Percentiles rank a stretch among this genome's conserved stretches.
phyloP scores from a whole-genome alignment of 768 basidiomycete species.

The Ramaria sp. region DNA sequence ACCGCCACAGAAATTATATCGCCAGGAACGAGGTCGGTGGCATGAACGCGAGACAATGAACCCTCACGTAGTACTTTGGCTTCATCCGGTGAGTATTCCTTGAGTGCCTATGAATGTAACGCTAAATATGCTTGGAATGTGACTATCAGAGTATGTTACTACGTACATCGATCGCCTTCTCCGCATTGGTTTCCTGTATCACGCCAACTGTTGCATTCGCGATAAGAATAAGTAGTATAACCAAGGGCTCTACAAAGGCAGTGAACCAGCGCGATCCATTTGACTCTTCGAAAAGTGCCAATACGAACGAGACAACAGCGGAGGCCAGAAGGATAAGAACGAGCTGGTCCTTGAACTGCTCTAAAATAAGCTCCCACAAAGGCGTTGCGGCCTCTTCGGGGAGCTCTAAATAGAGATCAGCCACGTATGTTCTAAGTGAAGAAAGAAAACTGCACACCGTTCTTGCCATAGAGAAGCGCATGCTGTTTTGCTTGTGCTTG shows the following conservation, averaged over 20 bases:
- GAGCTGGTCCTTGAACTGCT: constrained; percentile 98
- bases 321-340: constrained; percentile 94
- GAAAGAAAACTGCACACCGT: constrained; percentile 40
- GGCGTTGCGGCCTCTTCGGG: constrained; percentile 90
- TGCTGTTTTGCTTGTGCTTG: constrained; percentile 60
- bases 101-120: constrained; percentile 57
- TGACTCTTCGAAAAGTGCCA: constrained; percentile 79
- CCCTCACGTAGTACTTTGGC: constrained; percentile 80
- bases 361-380: constrained; percentile 89
- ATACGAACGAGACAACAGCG: constrained; percentile 84
- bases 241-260: constrained; percentile 91
- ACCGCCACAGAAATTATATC: constrained; percentile 88
- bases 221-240: constrained; percentile 91
- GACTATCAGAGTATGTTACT: not conserved
- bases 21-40: constrained; percentile 86
- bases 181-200: constrained; percentile 92
- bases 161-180: constrained; percentile 93
- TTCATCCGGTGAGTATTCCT: constrained; percentile 95
- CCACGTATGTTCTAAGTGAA: not conserved
- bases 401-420: constrained; percentile 47
- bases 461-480: constrained; percentile 74
- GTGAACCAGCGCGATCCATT: constrained; percentile 44
- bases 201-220: constrained; percentile 98
- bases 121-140: not conserved
- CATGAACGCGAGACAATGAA: constrained; percentile 61